phyloP scores from a whole-genome alignment of 1,139 yeast species.

The Saccharomyces hybrid region DNA sequence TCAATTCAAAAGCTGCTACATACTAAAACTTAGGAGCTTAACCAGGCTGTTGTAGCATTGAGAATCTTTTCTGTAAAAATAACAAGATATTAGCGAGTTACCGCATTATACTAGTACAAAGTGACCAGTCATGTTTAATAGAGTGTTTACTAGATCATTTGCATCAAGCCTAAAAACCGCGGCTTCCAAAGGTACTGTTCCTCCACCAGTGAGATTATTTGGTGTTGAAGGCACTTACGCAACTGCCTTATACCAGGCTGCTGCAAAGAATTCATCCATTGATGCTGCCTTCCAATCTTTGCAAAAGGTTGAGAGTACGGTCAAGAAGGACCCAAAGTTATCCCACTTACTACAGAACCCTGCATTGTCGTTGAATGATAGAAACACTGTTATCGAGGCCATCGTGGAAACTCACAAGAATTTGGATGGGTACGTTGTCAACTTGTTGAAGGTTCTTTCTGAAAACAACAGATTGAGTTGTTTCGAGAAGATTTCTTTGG shows the following conservation, averaged over 20 bases:
- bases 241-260: conserved; percentile 86
- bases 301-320: conserved; percentile 46
- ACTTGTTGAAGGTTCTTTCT: conserved; percentile 78
- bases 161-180: conserved; percentile 41
- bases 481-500: conserved; percentile 56
- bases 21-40: not conserved
- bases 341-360: conserved; percentile 67
- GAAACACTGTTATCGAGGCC: conserved; percentile 61
- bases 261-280: conserved; percentile 73
- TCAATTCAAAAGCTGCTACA: not conserved
- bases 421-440: conserved; percentile 68
- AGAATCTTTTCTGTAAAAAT: not conserved
- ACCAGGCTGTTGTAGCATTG: not conserved
- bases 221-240: conserved; percentile 98
- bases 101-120: not conserved
- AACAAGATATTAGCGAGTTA: not conserved
- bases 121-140: conserved; percentile 43
- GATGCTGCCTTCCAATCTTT: conserved; percentile 68
- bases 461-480: conserved; percentile 89
- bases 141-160: conserved; percentile 64
- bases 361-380: conserved; percentile 68
- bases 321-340: conserved; percentile 60
- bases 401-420: conserved; percentile 40
- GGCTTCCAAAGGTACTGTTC: conserved; percentile 39
- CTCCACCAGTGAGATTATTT: conserved; percentile 89